Conservation (phyloP, 2,329 filamentous ascomycete species). For the Cytospora paraplurivora region DNA sequence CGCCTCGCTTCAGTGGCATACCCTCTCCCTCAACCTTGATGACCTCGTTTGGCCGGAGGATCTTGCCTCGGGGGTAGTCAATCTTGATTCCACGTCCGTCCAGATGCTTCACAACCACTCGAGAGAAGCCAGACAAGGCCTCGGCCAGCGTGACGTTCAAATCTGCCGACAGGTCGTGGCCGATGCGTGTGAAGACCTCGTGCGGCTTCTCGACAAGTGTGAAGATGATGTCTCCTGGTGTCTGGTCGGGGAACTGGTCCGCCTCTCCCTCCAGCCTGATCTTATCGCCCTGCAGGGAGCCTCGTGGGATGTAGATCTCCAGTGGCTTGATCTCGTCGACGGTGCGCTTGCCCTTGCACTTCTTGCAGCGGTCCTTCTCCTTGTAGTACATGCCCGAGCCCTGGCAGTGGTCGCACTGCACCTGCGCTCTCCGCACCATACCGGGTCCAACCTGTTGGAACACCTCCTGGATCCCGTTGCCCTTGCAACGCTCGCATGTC, state of each 20-base stretch:
- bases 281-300: conserved; percentile 81
- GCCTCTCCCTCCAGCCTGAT: conserved; percentile 93
- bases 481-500: conserved; percentile 81
- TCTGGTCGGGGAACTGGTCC: conserved; percentile 86
- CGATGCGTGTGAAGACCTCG: conserved; percentile 78
- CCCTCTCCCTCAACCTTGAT: conserved; percentile 87
- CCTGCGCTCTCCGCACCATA: conserved; percentile 77
- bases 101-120: conserved; percentile 87
- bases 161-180: conserved; percentile 80
- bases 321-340: conserved; percentile 89
- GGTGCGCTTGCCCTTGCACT: conserved; percentile 92
- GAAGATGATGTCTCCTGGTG: conserved; percentile 92
- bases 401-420: conserved; percentile 79
- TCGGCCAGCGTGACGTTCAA: conserved; percentile 81
- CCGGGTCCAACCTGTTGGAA: conserved; percentile 85
- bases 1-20: conserved; percentile 89
- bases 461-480: conserved; percentile 74
- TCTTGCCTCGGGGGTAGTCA: conserved; percentile 75
- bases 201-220: conserved; percentile 81
- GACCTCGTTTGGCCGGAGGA: conserved; percentile 80
- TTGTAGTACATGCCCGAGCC: conserved; percentile 87
- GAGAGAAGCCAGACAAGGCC: conserved; percentile 83
- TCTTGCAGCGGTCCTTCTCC: conserved; percentile 98
- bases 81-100: conserved; percentile 90
- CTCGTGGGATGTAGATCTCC: conserved; percentile 93